Base-by-base conservation (phyloP, 768 basidiomycete genomes). In the Daedaleopsis nitida region DNA sequence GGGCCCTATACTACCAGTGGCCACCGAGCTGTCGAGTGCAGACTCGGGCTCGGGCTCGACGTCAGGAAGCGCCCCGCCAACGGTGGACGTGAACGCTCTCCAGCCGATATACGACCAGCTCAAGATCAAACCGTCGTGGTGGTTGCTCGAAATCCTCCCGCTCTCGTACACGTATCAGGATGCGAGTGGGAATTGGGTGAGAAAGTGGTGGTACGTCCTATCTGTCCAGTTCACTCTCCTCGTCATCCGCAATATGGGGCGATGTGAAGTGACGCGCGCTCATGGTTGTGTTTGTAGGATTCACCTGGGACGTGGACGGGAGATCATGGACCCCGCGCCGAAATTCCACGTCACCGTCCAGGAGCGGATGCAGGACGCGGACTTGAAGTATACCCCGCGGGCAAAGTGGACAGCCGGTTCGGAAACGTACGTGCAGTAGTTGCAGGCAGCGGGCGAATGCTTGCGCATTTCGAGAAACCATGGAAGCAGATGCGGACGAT, bases 121-220 rank as follows among this genome's bases (percentile, higher is more conserved):
- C 48, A 71, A 75, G 69, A 50, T 52, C 9, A 70, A 71, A 16
- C 73, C 70, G 19, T 5, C 76, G 1, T 93, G 91, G 91, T 88
- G 87, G 89, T 37, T 89, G n/a, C 73, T 91, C 38, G 91, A 93
- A 73, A 73, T 90, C 27, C 32, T 91, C 0, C 89, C 87, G 16
- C 67, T 80, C 56, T 70, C 67, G 42, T 83, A 79, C 65, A 70
- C 75, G 19, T 87, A 80, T 79, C 89, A 91, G 69, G 85, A 89
- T 59, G 64, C 60, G 0, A 52, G 79, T 1, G 83, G 85, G 1
- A 68, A 65, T 16, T 90, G 87, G 88, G 81, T 84, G 62, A 75
- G 60, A 9, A 74, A 73, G 47, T 83, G 79, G 73, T 77, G 77
- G 90, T 91, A 64, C 58, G 87, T 74, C 1, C 21, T 19, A 32